Evolutionary conservation across 768 basidiomycete species (phyloP).

Genomic region (Trametes coccinea): DNA sequence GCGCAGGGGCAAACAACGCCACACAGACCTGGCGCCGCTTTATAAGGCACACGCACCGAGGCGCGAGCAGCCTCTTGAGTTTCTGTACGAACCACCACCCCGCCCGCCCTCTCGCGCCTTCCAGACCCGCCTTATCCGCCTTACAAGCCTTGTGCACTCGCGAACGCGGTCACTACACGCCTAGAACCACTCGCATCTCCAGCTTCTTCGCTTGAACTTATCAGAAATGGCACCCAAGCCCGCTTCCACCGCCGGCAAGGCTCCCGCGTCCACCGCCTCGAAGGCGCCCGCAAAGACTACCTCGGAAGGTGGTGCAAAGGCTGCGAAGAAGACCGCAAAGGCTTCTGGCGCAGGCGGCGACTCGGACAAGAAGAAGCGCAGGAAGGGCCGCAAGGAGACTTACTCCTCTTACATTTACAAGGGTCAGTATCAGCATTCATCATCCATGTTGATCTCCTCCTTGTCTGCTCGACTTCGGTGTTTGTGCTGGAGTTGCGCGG

Average conservation of each 20-base stretch:
- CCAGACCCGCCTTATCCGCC: slow-evolving; percentile 4
- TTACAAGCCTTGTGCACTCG: not conserved
- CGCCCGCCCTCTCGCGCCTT: slow-evolving; percentile 10
- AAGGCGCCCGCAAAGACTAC: slow-evolving; percentile 63
- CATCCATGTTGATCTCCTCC: not conserved
- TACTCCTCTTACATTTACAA: slow-evolving; percentile 97
- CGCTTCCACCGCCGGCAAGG: slow-evolving; percentile 84
- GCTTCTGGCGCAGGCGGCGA: slow-evolving; percentile 56
- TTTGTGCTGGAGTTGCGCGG: not conserved
- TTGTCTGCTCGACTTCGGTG: not conserved
- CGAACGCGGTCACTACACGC: slow-evolving; percentile 29
- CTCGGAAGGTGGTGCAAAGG: slow-evolving; percentile 46
- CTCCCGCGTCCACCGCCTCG: slow-evolving; percentile 63
- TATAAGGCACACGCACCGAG: slow-evolving; percentile 26
- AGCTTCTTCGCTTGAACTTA: slow-evolving; percentile 41
- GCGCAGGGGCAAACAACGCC: slow-evolving; percentile 20
- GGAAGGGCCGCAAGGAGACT: slow-evolving; percentile 88
- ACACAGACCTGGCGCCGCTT: slow-evolving; percentile 26
- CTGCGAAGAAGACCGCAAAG: slow-evolving; percentile 59
- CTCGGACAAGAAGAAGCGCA: slow-evolving; percentile 76
- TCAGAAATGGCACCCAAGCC: slow-evolving; percentile 66
- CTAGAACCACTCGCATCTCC: slow-evolving; percentile 40
- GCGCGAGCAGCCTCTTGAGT: slow-evolving; percentile 10
- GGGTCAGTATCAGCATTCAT: slow-evolving; percentile 45
- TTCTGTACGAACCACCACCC: slow-evolving; percentile 11